These are phyloP conservation scores for Coprinopsis sp. DNA, from an alignment of 768 basidiomycete species.

Conservation along the genomic window DNA sequence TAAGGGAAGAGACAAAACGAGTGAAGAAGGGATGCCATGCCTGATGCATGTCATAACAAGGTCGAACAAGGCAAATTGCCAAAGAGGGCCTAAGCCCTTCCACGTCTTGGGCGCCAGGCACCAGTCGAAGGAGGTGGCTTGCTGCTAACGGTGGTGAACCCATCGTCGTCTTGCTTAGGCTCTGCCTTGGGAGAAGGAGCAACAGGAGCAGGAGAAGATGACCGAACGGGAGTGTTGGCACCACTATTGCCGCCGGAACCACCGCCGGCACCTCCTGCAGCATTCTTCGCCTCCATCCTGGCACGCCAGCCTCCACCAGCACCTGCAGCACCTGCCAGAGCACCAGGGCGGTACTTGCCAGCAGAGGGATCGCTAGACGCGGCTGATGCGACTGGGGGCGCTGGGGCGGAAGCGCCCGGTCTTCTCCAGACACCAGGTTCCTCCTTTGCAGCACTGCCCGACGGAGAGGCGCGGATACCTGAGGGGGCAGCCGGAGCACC, in stretches of 20 bases:
- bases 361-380: slow-evolving; percentile 51
- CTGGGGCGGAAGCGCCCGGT: slow-evolving; percentile 21
- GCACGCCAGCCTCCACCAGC: slow-evolving; percentile 57
- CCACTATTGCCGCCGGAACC: slow-evolving; percentile 19
- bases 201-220: slow-evolving; percentile 23
- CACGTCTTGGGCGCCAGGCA: slow-evolving; percentile 21
- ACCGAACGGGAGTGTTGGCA: slow-evolving; percentile 17
- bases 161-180: slow-evolving; percentile 55
- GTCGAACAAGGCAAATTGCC: neutral
- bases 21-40: too few relatives aligned
- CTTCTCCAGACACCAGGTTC: slow-evolving; percentile 30
- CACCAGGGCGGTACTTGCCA: slow-evolving; percentile 42
- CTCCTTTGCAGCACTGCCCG: slow-evolving; percentile 22
- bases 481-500: slow-evolving; percentile 22
- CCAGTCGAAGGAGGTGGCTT: too few relatives aligned
- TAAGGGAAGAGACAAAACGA: too few relatives aligned
- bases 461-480: slow-evolving; percentile 11
- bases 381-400: slow-evolving; percentile 32
- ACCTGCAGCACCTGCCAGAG: slow-evolving; percentile 30
- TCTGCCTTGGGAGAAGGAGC: slow-evolving; percentile 40
- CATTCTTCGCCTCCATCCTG: slow-evolving; percentile 44
- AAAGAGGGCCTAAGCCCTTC: slow-evolving; percentile 13
- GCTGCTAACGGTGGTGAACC: slow-evolving; percentile 59
- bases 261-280: slow-evolving; percentile 22
- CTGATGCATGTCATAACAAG: neutral